Evolutionary conservation across 2,329 filamentous ascomycete species (phyloP).

Genomic region (Clarireedia monteithiana): DNA sequence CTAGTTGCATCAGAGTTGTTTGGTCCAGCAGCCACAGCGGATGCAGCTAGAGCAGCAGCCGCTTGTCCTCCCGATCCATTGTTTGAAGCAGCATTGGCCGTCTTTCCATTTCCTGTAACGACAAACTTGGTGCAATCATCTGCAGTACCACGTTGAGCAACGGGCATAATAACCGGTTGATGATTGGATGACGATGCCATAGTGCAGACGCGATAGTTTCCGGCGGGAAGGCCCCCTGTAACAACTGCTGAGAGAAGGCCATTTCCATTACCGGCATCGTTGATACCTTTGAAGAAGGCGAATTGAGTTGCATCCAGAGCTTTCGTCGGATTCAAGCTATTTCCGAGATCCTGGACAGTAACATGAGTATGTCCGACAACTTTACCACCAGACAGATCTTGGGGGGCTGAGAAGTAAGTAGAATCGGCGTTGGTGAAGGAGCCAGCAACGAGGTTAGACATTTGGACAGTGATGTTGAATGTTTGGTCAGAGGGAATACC

Average conservation of each 20-base stretch:
- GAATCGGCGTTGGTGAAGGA: slow-evolving; percentile 33
- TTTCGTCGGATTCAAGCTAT: slow-evolving; percentile 25
- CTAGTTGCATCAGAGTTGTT: background rate
- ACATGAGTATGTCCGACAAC: slow-evolving; percentile 34
- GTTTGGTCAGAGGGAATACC: slow-evolving; percentile 14
- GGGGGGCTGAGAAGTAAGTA: slow-evolving; percentile 34
- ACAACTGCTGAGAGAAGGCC: slow-evolving; percentile 31
- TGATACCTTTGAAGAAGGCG: slow-evolving; percentile 37
- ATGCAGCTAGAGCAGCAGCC: slow-evolving; percentile 11
- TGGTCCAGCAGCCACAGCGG: slow-evolving; percentile 12
- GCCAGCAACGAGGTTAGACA: slow-evolving; percentile 31
- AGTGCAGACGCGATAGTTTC: slow-evolving; percentile 37
- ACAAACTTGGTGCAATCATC: slow-evolving; percentile 40
- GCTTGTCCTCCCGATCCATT: slow-evolving; percentile 13
- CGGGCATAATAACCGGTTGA: slow-evolving; percentile 36
- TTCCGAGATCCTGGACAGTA: slow-evolving; percentile 32
- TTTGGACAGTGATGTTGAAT: slow-evolving; percentile 31
- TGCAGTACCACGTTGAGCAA: slow-evolving; percentile 38
- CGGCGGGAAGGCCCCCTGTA: slow-evolving; percentile 33
- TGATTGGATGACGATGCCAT: slow-evolving; percentile 37
- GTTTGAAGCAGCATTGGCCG: slow-evolving; percentile 12
- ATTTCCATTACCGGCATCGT: slow-evolving; percentile 33
- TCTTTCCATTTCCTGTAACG: slow-evolving; percentile 24
- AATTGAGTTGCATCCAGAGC: slow-evolving; percentile 29
- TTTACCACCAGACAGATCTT: slow-evolving; percentile 27